Base-by-base conservation (phyloP, 208 protist species). In the Borovskyia barvae region DNA sequence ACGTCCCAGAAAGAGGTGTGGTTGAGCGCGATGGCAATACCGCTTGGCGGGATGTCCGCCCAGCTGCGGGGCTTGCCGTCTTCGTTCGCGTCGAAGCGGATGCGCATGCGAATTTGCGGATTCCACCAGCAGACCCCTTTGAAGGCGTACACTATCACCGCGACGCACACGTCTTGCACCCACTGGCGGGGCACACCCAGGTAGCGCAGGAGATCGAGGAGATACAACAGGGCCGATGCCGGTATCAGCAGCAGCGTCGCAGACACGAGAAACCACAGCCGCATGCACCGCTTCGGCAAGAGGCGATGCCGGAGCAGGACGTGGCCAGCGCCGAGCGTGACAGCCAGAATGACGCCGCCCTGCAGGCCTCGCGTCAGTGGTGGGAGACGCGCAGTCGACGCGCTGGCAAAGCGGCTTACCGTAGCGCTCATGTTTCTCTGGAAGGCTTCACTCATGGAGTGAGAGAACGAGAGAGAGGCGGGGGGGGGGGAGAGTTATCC, bases 1-100 rank as follows among this genome's bases (percentile, higher is more conserved):
- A 76, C 55, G 46, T 89, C 82, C 71, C 81, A 85, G 71, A 82
- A 89, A 36, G 82, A 89, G 24, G 77, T 83, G 72, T 89, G 82
- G 50, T 90, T 86, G 35, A 80, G 28, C 14, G 66, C 52, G 17
- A 85, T 42, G 15, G 76, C 74, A n/a, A 70, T 36, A 11, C 69
- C 51, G 22, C 3, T 55, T 25, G 37, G 15, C n/a, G 61, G 53
- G 30, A 86, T 40, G 32, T 84, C 69, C 15, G 37, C 49, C 69
- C 71, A 75, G 62, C 61, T 50, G 15, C 48, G 42, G 33, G 63
- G 61, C 43, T 53, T 59, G 25, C 65, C 69, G 29, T 75, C 43
- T 1, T 32, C 58, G 67, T 75, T 72, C 22, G 43, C 64, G 64
- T 80, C 77, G 51, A 75, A 77, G 14, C 17, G 6, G 9, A 83